Conservation (phyloP, 129 eudicot species). For the Escallonia herrerae region DNA sequence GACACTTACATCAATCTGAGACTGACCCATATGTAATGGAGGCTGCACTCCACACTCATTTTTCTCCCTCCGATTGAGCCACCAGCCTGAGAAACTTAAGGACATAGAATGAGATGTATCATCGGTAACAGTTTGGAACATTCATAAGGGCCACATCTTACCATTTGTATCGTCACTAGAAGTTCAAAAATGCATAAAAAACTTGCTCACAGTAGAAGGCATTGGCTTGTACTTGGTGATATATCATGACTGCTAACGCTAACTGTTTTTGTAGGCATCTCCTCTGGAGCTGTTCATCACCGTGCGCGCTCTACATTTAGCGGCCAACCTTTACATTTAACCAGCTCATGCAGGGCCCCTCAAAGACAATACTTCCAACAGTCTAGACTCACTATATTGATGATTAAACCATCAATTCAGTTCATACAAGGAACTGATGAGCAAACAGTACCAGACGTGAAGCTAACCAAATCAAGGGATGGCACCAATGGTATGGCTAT, state of each 20-base stretch:
- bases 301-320: conserved; percentile 46
- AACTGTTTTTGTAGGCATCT: conserved; percentile 35
- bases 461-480: conserved; percentile 81
- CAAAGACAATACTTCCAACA: conserved; percentile 20
- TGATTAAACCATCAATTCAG: conserved; percentile 79
- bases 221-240: neutral
- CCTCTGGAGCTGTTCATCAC: conserved; percentile 33
- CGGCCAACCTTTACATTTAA: conserved; percentile 44
- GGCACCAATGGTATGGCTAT: conserved; percentile 91
- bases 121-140: neutral
- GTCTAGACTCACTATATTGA: conserved; percentile 37
- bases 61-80: neutral
- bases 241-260: neutral
- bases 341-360: conserved; percentile 22
- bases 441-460: conserved; percentile 88
- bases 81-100: neutral
- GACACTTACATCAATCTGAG: too few relatives aligned
- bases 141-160: neutral
- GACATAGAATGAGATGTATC: neutral
- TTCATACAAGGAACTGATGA: conserved; percentile 96
- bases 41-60: too few relatives aligned
- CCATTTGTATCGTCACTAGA: too few relatives aligned
- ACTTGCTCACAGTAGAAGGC: neutral
- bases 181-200: too few relatives aligned
- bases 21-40: too few relatives aligned